Evolutionary conservation across 78 protist species (phyloP).

Genomic region (Tieghemostelium lacteum): DNA sequence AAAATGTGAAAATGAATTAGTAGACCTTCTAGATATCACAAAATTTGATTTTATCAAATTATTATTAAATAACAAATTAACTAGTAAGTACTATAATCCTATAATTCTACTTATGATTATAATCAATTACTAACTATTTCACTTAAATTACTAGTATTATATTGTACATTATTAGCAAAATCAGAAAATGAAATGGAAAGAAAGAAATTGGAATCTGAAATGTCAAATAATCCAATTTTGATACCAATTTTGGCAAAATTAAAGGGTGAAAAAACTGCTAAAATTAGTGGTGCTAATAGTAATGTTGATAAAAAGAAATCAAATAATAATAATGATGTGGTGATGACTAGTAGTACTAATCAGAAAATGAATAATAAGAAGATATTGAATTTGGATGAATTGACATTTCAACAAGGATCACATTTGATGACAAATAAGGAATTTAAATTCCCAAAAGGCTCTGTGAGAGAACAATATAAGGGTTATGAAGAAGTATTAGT

Average conservation of each 20-base stretch:
- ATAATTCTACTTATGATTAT: background rate
- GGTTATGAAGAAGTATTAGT: constrained; percentile 94
- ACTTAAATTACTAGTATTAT: constrained; percentile 57
- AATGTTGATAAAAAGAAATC: background rate
- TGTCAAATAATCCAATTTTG: constrained; percentile 75
- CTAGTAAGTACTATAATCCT: constrained; percentile 39
- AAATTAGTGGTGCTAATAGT: too few relatives aligned
- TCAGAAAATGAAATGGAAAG: constrained; percentile 87
- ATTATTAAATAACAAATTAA: constrained; percentile 51
- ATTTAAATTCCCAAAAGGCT: constrained; percentile 88
- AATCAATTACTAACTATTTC: background rate
- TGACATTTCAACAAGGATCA: constrained; percentile 90
- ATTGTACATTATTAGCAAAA: constrained; percentile 84
- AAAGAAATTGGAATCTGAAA: constrained; percentile 79
- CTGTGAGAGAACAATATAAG: constrained; percentile 68
- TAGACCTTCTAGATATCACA: constrained; percentile 86
- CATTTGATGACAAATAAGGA: constrained; percentile 92
- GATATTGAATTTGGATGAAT: constrained; percentile 87
- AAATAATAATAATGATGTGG: background rate
- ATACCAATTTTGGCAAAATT: constrained; percentile 50
- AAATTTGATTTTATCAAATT: constrained; percentile 91
- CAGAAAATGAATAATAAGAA: constrained; percentile 4
- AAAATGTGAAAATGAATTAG: constrained; percentile 89
- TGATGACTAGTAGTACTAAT: background rate
- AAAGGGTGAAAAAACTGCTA: constrained; percentile 17